Evolutionary conservation across 768 basidiomycete species (phyloP).

Genomic region (Pisolithus marmoratus): DNA sequence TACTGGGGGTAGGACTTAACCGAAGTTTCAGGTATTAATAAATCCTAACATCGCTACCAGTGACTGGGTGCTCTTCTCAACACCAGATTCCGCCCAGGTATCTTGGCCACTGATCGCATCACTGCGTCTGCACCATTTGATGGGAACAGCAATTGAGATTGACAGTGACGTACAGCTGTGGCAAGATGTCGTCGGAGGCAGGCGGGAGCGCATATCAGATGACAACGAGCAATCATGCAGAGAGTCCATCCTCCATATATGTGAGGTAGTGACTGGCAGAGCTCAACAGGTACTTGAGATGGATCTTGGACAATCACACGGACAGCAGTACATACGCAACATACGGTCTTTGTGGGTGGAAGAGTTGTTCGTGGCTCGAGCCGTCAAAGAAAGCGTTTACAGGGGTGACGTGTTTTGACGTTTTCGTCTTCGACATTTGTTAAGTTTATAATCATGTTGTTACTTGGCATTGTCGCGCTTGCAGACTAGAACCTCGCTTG

Average conservation of each 20-base stretch:
- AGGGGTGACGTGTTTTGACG: slow-evolving; percentile 44
- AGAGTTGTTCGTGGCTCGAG: slow-evolving; percentile 46
- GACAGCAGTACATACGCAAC: slow-evolving; percentile 22
- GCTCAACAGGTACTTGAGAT: slow-evolving; percentile 19
- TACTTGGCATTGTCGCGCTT: not conserved
- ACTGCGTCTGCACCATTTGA: slow-evolving; percentile 58
- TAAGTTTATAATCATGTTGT: not conserved
- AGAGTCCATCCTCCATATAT: slow-evolving; percentile 33
- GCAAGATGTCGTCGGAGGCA: slow-evolving; percentile 48
- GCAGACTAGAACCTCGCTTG: too few species aligned
- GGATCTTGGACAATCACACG: not conserved
- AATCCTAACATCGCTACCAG: slow-evolving; percentile 32
- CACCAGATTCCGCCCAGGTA: slow-evolving; percentile 58
- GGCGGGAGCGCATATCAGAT: slow-evolving; percentile 38
- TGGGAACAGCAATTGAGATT: slow-evolving; percentile 24
- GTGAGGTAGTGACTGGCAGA: slow-evolving; percentile 32
- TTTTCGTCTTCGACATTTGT: not conserved
- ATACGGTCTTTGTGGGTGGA: slow-evolving; percentile 58
- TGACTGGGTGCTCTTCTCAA: slow-evolving; percentile 71
- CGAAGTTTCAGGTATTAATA: slow-evolving; percentile 1
- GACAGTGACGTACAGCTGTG: slow-evolving; percentile 38
- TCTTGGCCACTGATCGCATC: slow-evolving; percentile 76
- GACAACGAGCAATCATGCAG: slow-evolving; percentile 49
- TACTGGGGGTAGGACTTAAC: slow-evolving; percentile 74
- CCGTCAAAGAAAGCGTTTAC: slow-evolving; percentile 41